These are phyloP conservation scores for Rutidosis leptorrhynchoides DNA, from an alignment of 129 eudicot species.

Conservation along the genomic window DNA sequence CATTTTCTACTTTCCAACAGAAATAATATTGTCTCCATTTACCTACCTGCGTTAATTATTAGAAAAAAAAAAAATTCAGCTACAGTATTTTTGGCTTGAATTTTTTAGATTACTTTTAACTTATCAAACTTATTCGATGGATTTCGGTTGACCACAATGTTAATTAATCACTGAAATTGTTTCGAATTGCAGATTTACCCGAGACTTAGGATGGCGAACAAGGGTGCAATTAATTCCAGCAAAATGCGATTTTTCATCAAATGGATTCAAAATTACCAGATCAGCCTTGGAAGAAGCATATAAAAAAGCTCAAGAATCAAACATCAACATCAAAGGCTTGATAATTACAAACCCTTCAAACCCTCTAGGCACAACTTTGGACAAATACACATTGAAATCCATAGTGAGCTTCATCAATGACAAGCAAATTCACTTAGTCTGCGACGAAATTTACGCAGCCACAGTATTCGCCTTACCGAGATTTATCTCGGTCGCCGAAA, in stretches of 20 bases:
- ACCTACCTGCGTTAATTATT: too few species aligned
- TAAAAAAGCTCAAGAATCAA: slow-evolving; percentile 41
- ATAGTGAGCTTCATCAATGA: slow-evolving; percentile 50
- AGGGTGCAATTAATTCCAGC: slow-evolving; percentile 59
- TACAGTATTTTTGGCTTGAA: too few species aligned
- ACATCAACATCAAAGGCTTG: slow-evolving; percentile 60
- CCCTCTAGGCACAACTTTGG: slow-evolving; percentile 62
- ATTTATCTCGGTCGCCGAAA: slow-evolving; percentile 49
- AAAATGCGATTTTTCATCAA: slow-evolving; percentile 52
- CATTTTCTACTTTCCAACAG: too few species aligned
- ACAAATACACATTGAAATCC: slow-evolving; percentile 41
- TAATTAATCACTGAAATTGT: background rate
- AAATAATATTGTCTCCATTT: too few species aligned
- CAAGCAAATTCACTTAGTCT: slow-evolving; percentile 56
- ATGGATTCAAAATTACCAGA: slow-evolving; percentile 59
- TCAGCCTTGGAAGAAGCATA: slow-evolving; percentile 48
- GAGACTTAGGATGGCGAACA: slow-evolving; percentile 82
- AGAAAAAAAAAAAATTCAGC: too few species aligned
- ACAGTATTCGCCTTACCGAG: slow-evolving; percentile 45
- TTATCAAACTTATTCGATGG: background rate
- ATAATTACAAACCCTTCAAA: slow-evolving; percentile 74
- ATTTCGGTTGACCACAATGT: background rate
- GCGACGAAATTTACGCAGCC: slow-evolving; percentile 72
- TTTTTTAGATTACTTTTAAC: too few species aligned
- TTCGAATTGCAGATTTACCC: slow-evolving; percentile 59